Evolutionary conservation across 768 basidiomycete species (phyloP).

Genomic region (Lentinula edodes): DNA sequence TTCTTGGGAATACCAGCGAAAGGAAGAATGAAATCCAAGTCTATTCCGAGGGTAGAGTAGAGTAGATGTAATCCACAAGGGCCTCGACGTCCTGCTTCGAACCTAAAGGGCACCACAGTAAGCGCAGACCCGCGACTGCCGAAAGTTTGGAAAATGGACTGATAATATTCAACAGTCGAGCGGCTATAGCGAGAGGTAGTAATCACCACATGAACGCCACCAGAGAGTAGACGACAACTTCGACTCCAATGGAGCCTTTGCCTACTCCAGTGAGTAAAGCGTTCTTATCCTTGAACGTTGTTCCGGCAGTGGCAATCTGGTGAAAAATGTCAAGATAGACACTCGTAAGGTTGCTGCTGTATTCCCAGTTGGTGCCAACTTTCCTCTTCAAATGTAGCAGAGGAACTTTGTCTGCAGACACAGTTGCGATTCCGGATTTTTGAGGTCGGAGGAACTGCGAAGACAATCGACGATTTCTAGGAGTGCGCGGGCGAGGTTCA

Average conservation of each 20-base stretch:
- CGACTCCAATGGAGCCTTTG: slow-evolving; percentile 96
- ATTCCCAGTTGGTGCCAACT: slow-evolving; percentile 93
- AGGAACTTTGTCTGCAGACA: slow-evolving; percentile 81
- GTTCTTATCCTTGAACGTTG: slow-evolving; percentile 99
- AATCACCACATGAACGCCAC: slow-evolving; percentile 94
- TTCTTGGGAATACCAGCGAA: slow-evolving; percentile 99
- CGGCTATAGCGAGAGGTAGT: slow-evolving; percentile 99
- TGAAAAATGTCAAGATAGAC: slow-evolving; percentile 95
- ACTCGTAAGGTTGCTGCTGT: slow-evolving; percentile 93
- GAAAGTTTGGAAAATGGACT: slow-evolving; percentile 92
- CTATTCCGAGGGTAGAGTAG: slow-evolving; percentile 88
- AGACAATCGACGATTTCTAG: slow-evolving; percentile 82
- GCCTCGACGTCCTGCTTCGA: slow-evolving; percentile 99
- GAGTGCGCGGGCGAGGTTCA: slow-evolving; percentile 49
- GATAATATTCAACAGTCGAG: slow-evolving; percentile 95
- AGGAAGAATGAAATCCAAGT: slow-evolving; percentile 97
- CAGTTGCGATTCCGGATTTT: slow-evolving; percentile 66
- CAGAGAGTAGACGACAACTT: slow-evolving; percentile 91
- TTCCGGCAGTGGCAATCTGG: slow-evolving; percentile 97
- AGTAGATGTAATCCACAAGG: slow-evolving; percentile 97
- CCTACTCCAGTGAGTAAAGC: slow-evolving; percentile 97
- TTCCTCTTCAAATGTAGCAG: slow-evolving; percentile 96
- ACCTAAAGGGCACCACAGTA: slow-evolving; percentile 95
- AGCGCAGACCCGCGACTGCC: slow-evolving; percentile 95
- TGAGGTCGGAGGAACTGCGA: slow-evolving; percentile 97